These are phyloP conservation scores for Panaeolus cyanescens DNA, from an alignment of 768 basidiomycete species.

Conservation along the genomic window DNA sequence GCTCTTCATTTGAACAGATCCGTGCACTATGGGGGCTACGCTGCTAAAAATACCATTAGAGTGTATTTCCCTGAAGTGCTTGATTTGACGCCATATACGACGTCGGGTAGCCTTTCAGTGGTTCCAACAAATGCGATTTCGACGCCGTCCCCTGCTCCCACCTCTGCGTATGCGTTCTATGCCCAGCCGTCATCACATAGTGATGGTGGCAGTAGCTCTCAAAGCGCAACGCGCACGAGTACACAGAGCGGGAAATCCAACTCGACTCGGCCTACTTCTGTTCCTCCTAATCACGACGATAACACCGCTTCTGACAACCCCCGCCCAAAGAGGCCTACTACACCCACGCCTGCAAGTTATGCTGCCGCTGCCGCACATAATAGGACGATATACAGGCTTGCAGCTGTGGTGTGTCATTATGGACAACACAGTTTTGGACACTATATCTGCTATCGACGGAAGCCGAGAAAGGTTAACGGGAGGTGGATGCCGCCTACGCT, in stretches of 20 bases:
- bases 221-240: not conserved
- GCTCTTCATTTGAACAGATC: slow-evolving; percentile 93
- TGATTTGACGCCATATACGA: slow-evolving; percentile 87
- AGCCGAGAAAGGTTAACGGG: slow-evolving; percentile 56
- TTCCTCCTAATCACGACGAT: not conserved
- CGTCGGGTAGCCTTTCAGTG: slow-evolving; percentile 75
- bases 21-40: slow-evolving; percentile 72
- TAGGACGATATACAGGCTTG: slow-evolving; percentile 77
- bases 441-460: slow-evolving; percentile 89
- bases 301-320: slow-evolving; percentile 16
- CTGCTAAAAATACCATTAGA: slow-evolving; percentile 82
- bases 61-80: slow-evolving; percentile 86
- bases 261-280: not conserved
- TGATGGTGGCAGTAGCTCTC: slow-evolving; percentile 5
- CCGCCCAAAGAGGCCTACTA: slow-evolving; percentile 42
- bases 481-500: slow-evolving; percentile 39
- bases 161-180: slow-evolving; percentile 12
- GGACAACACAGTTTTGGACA: slow-evolving; percentile 94
- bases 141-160: slow-evolving; percentile 49
- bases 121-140: slow-evolving; percentile 74
- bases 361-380: slow-evolving; percentile 38
- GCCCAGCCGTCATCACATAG: slow-evolving; percentile 5
- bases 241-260: not conserved
- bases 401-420: slow-evolving; percentile 89
- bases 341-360: slow-evolving; percentile 58